Percentiles rank a stretch among this genome's conserved stretches.
These are phyloP conservation scores for Postia placenta DNA, from an alignment of 768 basidiomycete genomes.

Conservation along the genomic window DNA sequence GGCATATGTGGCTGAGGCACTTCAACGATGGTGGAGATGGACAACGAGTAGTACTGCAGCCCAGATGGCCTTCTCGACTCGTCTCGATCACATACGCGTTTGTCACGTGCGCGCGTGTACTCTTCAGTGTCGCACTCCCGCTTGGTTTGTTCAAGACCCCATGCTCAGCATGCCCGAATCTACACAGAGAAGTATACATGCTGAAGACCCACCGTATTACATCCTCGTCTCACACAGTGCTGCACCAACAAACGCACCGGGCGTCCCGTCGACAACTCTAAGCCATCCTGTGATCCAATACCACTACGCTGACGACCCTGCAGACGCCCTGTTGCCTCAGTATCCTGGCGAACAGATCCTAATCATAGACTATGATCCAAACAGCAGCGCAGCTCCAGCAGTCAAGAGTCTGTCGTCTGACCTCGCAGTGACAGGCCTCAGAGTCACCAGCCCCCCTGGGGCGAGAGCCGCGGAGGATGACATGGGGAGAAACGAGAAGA, in stretches of 20 bases:
- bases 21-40: too few species aligned
- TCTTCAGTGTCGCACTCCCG: neutral
- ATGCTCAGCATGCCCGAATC: conserved; percentile 2
- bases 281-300: conserved; percentile 74
- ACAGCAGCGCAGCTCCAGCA: conserved; percentile 29
- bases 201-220: conserved; percentile 50
- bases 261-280: conserved; percentile 31
- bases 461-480: conserved; percentile 47
- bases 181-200: too few species aligned
- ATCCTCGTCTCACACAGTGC: conserved; percentile 60
- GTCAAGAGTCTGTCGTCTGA: conserved; percentile 45
- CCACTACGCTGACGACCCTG: conserved; percentile 76
- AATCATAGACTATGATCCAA: conserved; percentile 63
- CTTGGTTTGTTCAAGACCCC: neutral
- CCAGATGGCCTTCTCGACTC: too few species aligned
- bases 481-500: conserved; percentile 44
- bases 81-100: too few species aligned
- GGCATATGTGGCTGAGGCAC: too few species aligned
- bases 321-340: conserved; percentile 55
- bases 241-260: conserved; percentile 33
- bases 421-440: conserved; percentile 51
- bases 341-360: conserved; percentile 65
- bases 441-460: conserved; percentile 68
- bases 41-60: too few species aligned
- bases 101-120: neutral